phyloP scores from a whole-genome alignment of 2,329 filamentous ascomycete genomes.

The Geoglossum cookeanum region DNA sequence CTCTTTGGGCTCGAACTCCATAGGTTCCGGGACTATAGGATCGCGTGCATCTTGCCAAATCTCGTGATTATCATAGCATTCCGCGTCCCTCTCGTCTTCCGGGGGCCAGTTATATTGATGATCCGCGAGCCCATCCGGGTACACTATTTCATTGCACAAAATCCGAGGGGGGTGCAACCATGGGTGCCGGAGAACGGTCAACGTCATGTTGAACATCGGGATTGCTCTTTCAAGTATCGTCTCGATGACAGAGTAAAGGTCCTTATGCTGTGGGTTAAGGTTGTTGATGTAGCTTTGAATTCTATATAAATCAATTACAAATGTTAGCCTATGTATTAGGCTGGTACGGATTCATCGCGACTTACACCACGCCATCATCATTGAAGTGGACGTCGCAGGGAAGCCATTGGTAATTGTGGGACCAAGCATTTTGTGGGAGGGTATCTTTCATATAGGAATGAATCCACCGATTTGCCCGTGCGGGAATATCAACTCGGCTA shows the following conservation, averaged over 20 bases:
- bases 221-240: conserved; percentile 17
- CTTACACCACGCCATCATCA: conserved; percentile 8
- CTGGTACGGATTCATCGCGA: no score
- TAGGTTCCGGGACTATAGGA: no score
- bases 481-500: no score
- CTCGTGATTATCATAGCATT: background rate
- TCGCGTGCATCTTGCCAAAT: no score
- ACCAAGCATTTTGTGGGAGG: no score
- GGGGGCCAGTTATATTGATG: no score
- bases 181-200: no score
- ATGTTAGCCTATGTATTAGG: background rate
- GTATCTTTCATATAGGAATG: no score
- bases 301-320: conserved; percentile 5
- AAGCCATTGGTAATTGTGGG: conserved; percentile 27
- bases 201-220: conserved; percentile 15
- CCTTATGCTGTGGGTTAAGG: conserved; percentile 20
- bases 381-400: conserved; percentile 20
- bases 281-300: conserved; percentile 28
- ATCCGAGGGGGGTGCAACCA: no score
- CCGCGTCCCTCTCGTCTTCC: conserved; percentile 1
- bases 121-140: no score
- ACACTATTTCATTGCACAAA: no score
- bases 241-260: conserved; percentile 22
- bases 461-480: no score
- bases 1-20: background rate